Conservation (phyloP, 208 protist species). For the Trypanosoma cruzi region DNA sequence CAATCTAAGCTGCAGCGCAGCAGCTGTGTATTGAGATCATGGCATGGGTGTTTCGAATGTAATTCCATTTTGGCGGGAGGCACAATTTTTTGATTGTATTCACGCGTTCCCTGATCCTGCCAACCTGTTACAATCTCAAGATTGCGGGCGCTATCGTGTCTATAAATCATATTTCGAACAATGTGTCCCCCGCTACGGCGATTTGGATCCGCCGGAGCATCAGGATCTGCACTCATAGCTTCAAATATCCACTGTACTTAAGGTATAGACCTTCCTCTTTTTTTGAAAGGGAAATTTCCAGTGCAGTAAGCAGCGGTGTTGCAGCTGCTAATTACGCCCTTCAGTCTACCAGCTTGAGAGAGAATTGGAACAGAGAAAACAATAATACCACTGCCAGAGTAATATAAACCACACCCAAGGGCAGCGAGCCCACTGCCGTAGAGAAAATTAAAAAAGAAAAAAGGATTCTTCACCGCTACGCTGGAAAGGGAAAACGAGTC, state of each 20-base stretch:
- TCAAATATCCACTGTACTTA: not conserved
- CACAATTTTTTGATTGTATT: conserved; percentile 73
- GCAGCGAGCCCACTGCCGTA: not conserved
- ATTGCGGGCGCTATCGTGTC: conserved; percentile 47
- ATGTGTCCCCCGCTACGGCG: conserved; percentile 70
- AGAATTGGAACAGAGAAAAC: conserved; percentile 3
- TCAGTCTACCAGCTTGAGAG: not conserved
- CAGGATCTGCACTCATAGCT: conserved; percentile 75
- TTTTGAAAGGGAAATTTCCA: not conserved
- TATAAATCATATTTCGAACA: conserved; percentile 85
- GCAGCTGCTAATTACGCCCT: not conserved
- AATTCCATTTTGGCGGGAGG: conserved; percentile 46
- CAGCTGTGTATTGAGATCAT: conserved; percentile 44
- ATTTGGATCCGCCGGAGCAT: conserved; percentile 53
- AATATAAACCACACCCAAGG: not conserved
- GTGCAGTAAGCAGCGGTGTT: not conserved
- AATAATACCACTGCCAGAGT: not conserved
- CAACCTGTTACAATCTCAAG: conserved; percentile 78
- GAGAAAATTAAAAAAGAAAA: not conserved
- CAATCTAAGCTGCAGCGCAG: conserved; percentile 57
- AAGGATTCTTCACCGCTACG: conserved; percentile 25
- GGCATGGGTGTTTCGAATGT: conserved; percentile 56
- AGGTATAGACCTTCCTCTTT: not conserved
- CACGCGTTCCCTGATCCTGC: conserved; percentile 62
- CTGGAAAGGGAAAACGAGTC: conserved; percentile 82